phyloP scores from a whole-genome alignment of 2,329 filamentous ascomycete genomes.

The Talaromyces funiculosus region DNA sequence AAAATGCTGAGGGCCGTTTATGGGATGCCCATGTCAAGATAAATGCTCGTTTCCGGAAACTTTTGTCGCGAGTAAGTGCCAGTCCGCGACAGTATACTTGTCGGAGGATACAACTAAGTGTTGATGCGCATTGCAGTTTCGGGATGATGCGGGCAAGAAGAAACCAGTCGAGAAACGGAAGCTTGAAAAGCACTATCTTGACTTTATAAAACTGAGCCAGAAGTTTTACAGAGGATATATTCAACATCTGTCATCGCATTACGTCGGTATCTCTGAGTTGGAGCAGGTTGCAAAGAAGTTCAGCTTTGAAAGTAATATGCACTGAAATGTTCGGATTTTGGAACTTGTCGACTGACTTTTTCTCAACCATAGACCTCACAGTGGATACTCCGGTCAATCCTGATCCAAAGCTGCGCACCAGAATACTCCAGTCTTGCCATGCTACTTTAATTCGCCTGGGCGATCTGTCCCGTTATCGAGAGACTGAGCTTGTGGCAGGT shows the following conservation, averaged over 20 bases:
- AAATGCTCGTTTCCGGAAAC: conserved; percentile 70
- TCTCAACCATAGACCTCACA: conserved; percentile 34
- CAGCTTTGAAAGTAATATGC: conserved; percentile 41
- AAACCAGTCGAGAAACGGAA: conserved; percentile 64
- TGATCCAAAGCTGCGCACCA: conserved; percentile 48
- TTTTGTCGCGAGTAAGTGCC: conserved; percentile 51
- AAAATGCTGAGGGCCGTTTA: conserved; percentile 64
- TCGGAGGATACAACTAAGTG: neutral
- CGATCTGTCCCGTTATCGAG: conserved; percentile 82
- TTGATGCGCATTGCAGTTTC: conserved; percentile 35
- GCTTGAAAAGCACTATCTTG: conserved; percentile 71
- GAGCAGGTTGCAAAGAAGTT: conserved; percentile 51
- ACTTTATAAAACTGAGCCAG: conserved; percentile 81
- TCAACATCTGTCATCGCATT: conserved; percentile 62
- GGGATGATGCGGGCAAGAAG: conserved; percentile 47
- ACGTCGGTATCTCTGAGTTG: conserved; percentile 53
- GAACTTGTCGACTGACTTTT: conserved; percentile 6
- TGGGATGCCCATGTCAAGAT: conserved; percentile 76
- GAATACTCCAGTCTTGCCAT: conserved; percentile 70
- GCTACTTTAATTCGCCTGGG: conserved; percentile 79
- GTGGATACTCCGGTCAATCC: conserved; percentile 43
- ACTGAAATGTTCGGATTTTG: neutral
- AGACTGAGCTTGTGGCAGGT: conserved; percentile 58
- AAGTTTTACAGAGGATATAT: conserved; percentile 85
- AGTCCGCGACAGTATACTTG: neutral